Base-by-base conservation (phyloP, 2,329 filamentous ascomycete genomes). In the Cladosporium sp. region DNA sequence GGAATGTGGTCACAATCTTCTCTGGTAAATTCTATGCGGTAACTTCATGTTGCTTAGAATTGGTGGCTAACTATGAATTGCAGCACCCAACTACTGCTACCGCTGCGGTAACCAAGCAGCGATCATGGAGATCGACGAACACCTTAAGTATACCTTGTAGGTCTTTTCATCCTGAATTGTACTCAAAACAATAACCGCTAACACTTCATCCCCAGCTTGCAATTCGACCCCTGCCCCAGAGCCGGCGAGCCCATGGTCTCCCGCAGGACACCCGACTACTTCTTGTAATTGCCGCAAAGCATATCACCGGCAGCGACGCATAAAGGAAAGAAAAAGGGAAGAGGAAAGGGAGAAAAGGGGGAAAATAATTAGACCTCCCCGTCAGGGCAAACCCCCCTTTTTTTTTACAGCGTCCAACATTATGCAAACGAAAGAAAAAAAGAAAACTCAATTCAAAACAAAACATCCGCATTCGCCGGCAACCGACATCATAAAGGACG, bases 61-160 rank as follows among this genome's bases (percentile, higher is more conserved):
- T 24, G 24, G 15, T 34, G 48, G 61, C 71, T 76, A 56, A 76
- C 66, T 42, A 17, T 8, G 4, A n/a, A 35, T 25, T n/a, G 37
- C 60, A 81, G 78, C 78, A 65, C 78, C 78, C 37, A 81, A 82
- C 66, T 99, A 99, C 82, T 99, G 93, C 80, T 97, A 99, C 82
- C 86, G 94, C 74, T 99, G 94, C 73, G 94, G 94, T 72, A 99
- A 99, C 77, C 94, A 97, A 77, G 94, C 94, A 58, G 94, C 94
- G n/a, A 97, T 99, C 75, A 99, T 99, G 94, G 94, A 97, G 78
- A 99, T 99, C 75, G 94, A 97, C 66, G 94, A 99, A 78, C 92
- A 97, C 75, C 80, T 99, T 73, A 97, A 99, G 81, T 99, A 97
- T 78, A 97, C 94, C 71, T 97, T 99, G 93, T 97, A 83, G 76